phyloP scores from a whole-genome alignment of 2,329 filamentous ascomycete genomes.

The Epichloe typhina region DNA sequence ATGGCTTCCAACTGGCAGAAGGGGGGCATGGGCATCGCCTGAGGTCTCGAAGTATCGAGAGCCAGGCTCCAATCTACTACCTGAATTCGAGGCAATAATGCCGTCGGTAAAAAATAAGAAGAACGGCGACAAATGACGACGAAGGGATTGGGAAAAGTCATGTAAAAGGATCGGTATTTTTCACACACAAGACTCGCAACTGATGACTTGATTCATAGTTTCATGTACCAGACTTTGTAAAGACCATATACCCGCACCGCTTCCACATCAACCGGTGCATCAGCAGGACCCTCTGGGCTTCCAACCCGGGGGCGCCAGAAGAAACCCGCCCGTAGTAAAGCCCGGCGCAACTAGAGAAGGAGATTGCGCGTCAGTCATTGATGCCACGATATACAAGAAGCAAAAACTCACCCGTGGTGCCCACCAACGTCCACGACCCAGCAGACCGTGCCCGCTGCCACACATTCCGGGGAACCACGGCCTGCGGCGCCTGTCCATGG shows the following conservation, averaged over 20 bases:
- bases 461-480: constrained; percentile 23
- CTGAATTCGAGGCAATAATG: background rate
- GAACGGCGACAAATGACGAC: background rate
- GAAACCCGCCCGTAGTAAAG: background rate
- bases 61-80: background rate
- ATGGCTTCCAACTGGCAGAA: background rate
- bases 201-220: no score
- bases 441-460: constrained; percentile 29
- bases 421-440: constrained; percentile 34
- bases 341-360: background rate
- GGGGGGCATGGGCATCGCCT: background rate
- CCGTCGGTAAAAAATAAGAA: background rate
- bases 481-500: constrained; percentile 26
- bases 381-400: no score
- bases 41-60: background rate
- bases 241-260: background rate
- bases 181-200: no score
- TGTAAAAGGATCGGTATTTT: no score
- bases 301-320: background rate
- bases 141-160: no score
- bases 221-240: no score
- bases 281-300: background rate
- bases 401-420: constrained; percentile 11
- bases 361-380: background rate
- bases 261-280: background rate